Evolutionary conservation across 2,329 filamentous ascomycete genomes (phyloP).

Genomic region (Pseudohalonectria lignicola): DNA sequence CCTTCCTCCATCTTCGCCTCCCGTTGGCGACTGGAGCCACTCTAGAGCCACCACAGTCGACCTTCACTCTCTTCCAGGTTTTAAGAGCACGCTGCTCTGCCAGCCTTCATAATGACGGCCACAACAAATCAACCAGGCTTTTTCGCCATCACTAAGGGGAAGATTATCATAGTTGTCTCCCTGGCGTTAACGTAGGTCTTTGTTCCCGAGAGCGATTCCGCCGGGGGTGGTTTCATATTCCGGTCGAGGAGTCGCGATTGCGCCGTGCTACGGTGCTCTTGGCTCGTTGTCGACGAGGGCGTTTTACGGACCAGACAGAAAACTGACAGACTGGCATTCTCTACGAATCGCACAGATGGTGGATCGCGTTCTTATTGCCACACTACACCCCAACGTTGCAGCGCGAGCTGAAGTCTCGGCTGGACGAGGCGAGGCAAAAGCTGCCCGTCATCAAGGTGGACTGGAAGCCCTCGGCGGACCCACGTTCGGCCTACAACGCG

Average conservation of each 20-base stretch:
- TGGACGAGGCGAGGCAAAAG: constrained; percentile 27
- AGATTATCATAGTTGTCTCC: constrained; percentile 21
- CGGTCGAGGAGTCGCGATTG: too few relatives aligned
- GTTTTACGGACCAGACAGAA: neutral
- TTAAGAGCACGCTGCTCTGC: too few relatives aligned
- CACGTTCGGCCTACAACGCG: constrained; percentile 27
- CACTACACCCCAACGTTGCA: constrained; percentile 31
- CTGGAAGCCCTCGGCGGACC: constrained; percentile 21
- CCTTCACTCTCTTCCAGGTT: too few relatives aligned
- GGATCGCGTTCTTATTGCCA: constrained; percentile 30
- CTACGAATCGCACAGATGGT: constrained; percentile 27
- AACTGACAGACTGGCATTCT: neutral
- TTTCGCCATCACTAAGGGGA: constrained; percentile 22
- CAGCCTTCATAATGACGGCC: constrained; percentile 8
- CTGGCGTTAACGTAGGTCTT: constrained; percentile 25
- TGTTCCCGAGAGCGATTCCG: neutral
- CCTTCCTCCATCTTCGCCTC: too few relatives aligned
- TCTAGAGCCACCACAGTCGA: too few relatives aligned
- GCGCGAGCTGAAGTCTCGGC: constrained; percentile 21
- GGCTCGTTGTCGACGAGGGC: neutral
- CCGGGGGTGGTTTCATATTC: too few relatives aligned
- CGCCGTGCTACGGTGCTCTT: too few relatives aligned
- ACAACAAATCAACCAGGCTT: constrained; percentile 9
- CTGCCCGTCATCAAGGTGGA: constrained; percentile 28
- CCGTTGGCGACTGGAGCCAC: too few relatives aligned